Evolutionary conservation across 805 yeast species (phyloP).

Genomic region (Lipomyces yamanashiensis): DNA sequence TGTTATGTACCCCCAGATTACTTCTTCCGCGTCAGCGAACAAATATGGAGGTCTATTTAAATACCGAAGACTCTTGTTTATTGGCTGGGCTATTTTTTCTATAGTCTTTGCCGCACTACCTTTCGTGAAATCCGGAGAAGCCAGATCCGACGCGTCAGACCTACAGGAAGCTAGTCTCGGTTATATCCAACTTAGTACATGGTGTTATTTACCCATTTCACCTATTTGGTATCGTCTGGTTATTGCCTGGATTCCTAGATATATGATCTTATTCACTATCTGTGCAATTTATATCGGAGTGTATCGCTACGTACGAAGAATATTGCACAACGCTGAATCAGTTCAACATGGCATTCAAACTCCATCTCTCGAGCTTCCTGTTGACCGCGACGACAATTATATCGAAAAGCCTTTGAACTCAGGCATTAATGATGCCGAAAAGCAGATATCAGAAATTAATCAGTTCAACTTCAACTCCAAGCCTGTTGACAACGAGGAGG

Average conservation of each 20-base stretch:
- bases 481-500: not conserved
- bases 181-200: slow-evolving; percentile 65
- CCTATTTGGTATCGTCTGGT: slow-evolving; percentile 77
- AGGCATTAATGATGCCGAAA: not conserved
- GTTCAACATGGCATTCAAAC: slow-evolving; percentile 2
- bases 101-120: slow-evolving; percentile 71
- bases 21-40: slow-evolving; percentile 17
- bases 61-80: slow-evolving; percentile 62
- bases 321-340: slow-evolving; percentile 51
- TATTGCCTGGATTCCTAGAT: slow-evolving; percentile 83
- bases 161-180: slow-evolving; percentile 49
- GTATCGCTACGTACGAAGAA: slow-evolving; percentile 70
- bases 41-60: slow-evolving; percentile 59
- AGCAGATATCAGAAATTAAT: not conserved
- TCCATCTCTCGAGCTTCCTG: not conserved
- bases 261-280: slow-evolving; percentile 64
- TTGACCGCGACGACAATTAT: not conserved
- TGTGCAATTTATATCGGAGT: slow-evolving; percentile 68
- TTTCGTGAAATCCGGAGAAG: slow-evolving; percentile 50
- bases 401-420: not conserved
- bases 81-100: slow-evolving; percentile 63
- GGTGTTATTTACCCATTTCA: slow-evolving; percentile 76
- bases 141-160: not conserved
- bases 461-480: not conserved
- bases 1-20: slow-evolving; percentile 52